Evolutionary conservation across 1,284 basidiomycete species (phyloP).

Genomic region (Leucoagaricus sp.): DNA sequence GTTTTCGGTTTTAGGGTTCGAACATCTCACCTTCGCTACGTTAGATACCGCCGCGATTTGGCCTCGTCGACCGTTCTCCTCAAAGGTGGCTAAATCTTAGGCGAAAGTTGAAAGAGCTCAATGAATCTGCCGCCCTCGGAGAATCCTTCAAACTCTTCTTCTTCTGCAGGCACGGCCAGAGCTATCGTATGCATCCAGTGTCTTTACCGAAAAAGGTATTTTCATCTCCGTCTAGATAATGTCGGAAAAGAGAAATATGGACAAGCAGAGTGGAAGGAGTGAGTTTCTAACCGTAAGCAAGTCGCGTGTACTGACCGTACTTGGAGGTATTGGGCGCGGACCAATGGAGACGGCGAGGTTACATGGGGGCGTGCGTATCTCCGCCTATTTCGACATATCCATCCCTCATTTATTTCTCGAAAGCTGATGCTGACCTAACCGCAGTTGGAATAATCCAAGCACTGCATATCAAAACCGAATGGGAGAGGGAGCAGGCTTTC

Average conservation of each 20-base stretch:
- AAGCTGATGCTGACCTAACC: slow-evolving; percentile 79
- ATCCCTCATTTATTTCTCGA: background rate
- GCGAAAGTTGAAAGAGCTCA: slow-evolving; percentile 44
- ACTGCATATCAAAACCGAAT: slow-evolving; percentile 48
- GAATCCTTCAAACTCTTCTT: slow-evolving; percentile 59
- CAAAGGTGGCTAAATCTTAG: slow-evolving; percentile 57
- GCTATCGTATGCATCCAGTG: slow-evolving; percentile 26
- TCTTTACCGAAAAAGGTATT: background rate
- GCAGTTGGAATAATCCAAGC: slow-evolving; percentile 69
- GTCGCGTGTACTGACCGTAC: background rate
- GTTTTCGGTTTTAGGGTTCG: too few relatives aligned
- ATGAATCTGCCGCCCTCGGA: slow-evolving; percentile 34
- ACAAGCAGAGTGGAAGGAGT: slow-evolving; percentile 60
- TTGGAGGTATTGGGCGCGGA: slow-evolving; percentile 65
- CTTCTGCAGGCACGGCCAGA: slow-evolving; percentile 73
- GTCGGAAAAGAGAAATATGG: slow-evolving; percentile 76
- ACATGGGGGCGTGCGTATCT: slow-evolving; percentile 74
- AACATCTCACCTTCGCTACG: too few relatives aligned
- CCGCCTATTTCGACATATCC: background rate
- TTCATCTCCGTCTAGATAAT: slow-evolving; percentile 55
- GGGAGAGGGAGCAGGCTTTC: slow-evolving; percentile 54
- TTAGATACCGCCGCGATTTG: slow-evolving; percentile 64
- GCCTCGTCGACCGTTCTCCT: slow-evolving; percentile 52
- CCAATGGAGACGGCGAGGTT: slow-evolving; percentile 71
- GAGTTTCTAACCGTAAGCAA: slow-evolving; percentile 22